These are phyloP conservation scores for Chrysoporthe puriensis DNA, from an alignment of 2,329 filamentous ascomycete species.

Conservation along the genomic window DNA sequence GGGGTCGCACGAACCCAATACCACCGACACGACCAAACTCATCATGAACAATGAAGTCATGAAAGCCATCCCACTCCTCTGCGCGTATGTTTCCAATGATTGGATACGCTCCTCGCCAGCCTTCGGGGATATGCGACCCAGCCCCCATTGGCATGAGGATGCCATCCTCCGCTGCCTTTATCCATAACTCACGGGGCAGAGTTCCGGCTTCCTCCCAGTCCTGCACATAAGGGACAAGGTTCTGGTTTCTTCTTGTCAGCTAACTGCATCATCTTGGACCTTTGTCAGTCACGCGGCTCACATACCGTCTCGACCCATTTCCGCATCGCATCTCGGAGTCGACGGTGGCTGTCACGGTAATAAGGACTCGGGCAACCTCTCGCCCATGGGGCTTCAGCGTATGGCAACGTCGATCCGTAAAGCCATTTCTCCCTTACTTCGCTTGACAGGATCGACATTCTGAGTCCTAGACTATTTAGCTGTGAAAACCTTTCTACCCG, in stretches of 20 bases:
- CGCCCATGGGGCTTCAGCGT: constrained; percentile 27
- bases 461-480: neutral
- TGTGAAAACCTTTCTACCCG: neutral
- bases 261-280: neutral
- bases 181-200: constrained; percentile 20
- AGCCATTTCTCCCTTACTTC: constrained; percentile 22
- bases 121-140: constrained; percentile 14
- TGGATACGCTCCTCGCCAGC: constrained; percentile 24
- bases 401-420: constrained; percentile 25
- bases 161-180: constrained; percentile 24
- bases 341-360: constrained; percentile 27
- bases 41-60: constrained; percentile 42
- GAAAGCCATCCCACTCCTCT: constrained; percentile 43
- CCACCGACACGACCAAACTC: constrained; percentile 38
- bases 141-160: constrained; percentile 28
- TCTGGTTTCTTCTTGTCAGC: constrained; percentile 12
- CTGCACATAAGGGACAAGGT: constrained; percentile 24
- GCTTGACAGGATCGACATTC: constrained; percentile 21
- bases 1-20: constrained; percentile 31
- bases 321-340: constrained; percentile 28
- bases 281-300: no score
- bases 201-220: constrained; percentile 24
- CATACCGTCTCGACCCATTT: constrained; percentile 28
- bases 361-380: constrained; percentile 26
- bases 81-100: constrained; percentile 36